Evolutionary conservation across 139 green algal genomes (phyloP), one percentile per base, ranked within the genome.

Genomic region (Ulvella scutata): DNA sequence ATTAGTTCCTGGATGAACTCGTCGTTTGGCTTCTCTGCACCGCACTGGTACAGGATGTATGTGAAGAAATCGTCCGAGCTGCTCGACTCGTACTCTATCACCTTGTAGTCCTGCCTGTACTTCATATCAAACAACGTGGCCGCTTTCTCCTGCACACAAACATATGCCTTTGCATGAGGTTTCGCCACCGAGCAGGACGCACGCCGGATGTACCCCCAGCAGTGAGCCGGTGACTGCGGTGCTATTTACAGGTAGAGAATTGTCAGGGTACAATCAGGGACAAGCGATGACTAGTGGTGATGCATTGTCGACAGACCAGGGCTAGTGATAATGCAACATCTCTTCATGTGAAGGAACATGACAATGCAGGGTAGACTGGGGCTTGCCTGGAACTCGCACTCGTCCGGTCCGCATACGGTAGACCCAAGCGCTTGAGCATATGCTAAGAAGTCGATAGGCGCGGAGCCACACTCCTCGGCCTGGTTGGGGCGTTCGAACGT

Each of bases 11-110:
- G 9, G 13, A 26, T 67, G 33, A 67, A 67, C 51, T 67, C 51
- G 33, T 67, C 51, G 20, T 67, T 26, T 3, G 78, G 78, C 23
- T 82, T 38, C 1, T 51, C 36, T 3, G 84, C 82, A 4, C 90
- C 90, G 72, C 90, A 95, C 73, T 90, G 87, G 81, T 87, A 90
- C 31, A 95, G 86, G 33, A 95, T 74, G 73, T 94, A 95, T 4
- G 86, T 86, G 82, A 94, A 82, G n/a, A 83, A 79, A 1, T 72
- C 75, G 3, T 77, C 59, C 1, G 40, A 72, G 44, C 89, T 88
- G 3, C 40, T 81, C 23, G n/a, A n/a, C n/a, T n/a, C n/a, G 51
- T 67, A 67, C 10, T 26, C 33, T 1, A 67, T 23, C 7, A 67
- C 51, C 51, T 67, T 67, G 51, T 67, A 67, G 20, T 67, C 33